phyloP scores from a whole-genome alignment of 1,284 basidiomycete species.

The Xerocomus amazonicus region DNA sequence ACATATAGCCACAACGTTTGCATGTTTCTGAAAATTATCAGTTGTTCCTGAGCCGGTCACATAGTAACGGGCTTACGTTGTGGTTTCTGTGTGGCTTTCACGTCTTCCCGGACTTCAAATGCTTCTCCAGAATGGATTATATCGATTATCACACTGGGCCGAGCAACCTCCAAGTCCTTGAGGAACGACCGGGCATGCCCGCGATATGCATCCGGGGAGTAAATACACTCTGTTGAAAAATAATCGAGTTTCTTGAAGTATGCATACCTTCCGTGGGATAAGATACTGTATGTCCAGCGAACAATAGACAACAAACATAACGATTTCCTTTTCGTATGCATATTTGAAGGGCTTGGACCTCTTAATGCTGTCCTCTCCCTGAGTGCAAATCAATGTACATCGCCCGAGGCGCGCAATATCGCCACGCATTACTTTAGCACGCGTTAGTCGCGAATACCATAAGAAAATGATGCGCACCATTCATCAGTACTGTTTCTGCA shows the following conservation, averaged over 20 bases:
- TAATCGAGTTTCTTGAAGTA: conserved; percentile 99
- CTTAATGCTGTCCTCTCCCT: conserved; percentile 92
- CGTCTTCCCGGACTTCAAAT: conserved; percentile 76
- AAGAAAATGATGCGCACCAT: conserved; percentile 59
- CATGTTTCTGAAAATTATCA: conserved; percentile 66
- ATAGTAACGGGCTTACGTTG: conserved; percentile 56
- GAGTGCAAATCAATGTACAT: conserved; percentile 92
- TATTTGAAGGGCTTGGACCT: conserved; percentile 99
- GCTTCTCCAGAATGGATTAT: conserved; percentile 96
- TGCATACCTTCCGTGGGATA: conserved; percentile 68
- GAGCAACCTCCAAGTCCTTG: conserved; percentile 91
- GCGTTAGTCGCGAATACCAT: not conserved
- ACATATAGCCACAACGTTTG: conserved; percentile 87
- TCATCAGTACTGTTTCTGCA: conserved; percentile 98
- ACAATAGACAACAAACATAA: conserved; percentile 65
- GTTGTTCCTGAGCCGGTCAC: not conserved
- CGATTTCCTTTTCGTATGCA: conserved; percentile 99
- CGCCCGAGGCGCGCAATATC: conserved; percentile 93
- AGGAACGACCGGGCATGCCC: conserved; percentile 93
- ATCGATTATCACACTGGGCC: conserved; percentile 94
- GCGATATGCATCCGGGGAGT: conserved; percentile 96
- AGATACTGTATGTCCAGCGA: not conserved
- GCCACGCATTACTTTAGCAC: conserved; percentile 84
- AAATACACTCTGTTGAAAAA: conserved; percentile 99
- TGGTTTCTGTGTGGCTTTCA: conserved; percentile 71